Conservation (phyloP, 768 basidiomycete species). For the Tricholoma saponaceum region DNA sequence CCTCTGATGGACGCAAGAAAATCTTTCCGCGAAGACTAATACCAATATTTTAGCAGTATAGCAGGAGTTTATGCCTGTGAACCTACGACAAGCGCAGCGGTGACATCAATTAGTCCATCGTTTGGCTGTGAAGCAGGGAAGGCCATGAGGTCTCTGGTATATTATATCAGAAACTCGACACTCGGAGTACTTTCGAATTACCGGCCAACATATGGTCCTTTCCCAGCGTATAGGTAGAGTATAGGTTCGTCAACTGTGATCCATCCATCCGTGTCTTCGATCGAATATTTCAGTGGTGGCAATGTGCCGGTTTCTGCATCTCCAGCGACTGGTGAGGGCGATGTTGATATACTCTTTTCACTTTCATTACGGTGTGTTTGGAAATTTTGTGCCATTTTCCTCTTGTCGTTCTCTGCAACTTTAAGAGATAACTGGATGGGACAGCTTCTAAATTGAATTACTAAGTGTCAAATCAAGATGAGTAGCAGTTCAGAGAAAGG, state of each 20-base stretch:
- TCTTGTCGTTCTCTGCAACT: slow-evolving; percentile 65
- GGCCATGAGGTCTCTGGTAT: slow-evolving; percentile 67
- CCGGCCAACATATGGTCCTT: slow-evolving; percentile 74
- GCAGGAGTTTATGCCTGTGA: background rate
- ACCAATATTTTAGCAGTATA: background rate
- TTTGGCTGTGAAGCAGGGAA: slow-evolving; percentile 80
- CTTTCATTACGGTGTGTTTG: slow-evolving; percentile 32
- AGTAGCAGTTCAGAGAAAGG: background rate
- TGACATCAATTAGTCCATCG: slow-evolving; percentile 75
- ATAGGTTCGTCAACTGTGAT: slow-evolving; percentile 64
- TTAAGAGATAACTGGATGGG: slow-evolving; percentile 70
- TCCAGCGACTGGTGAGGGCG: background rate
- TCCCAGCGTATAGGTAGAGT: slow-evolving; percentile 70
- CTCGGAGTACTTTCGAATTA: slow-evolving; percentile 20
- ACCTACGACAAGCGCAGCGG: slow-evolving; percentile 59
- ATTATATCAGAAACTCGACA: background rate
- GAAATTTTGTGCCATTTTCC: slow-evolving; percentile 57
- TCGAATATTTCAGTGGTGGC: slow-evolving; percentile 42
- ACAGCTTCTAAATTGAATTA: slow-evolving; percentile 58
- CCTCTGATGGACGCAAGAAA: slow-evolving; percentile 53
- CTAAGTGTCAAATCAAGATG: slow-evolving; percentile 16
- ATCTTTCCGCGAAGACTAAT: slow-evolving; percentile 45
- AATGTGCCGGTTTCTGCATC: slow-evolving; percentile 20
- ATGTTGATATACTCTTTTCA: slow-evolving; percentile 4
- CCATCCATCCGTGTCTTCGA: slow-evolving; percentile 59